Conservation (phyloP, 371 early-diverging fungal genomes). For the Furculomyces boomerangus region DNA sequence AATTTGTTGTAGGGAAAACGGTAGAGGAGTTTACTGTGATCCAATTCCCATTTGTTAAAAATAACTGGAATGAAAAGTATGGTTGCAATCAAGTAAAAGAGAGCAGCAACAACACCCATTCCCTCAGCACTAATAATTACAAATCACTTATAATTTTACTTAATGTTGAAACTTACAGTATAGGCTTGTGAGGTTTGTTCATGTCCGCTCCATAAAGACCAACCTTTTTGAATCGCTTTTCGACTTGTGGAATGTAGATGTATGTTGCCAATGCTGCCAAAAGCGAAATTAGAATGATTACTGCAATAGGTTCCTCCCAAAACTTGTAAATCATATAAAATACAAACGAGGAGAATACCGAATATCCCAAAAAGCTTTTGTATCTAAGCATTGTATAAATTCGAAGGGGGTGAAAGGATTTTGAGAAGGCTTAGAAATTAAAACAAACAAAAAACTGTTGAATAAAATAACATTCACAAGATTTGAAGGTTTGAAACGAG, state of each 20-base stretch:
- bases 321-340: conserved; percentile 18
- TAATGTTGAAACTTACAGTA: conserved; percentile 33
- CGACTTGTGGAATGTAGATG: conserved; percentile 34
- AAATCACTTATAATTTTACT: conserved; percentile 15
- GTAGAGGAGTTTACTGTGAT: not conserved
- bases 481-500: too few relatives aligned
- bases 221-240: conserved; percentile 40
- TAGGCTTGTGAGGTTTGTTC: conserved; percentile 47
- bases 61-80: conserved; percentile 85
- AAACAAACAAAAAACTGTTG: too few relatives aligned
- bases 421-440: too few relatives aligned
- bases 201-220: conserved; percentile 66
- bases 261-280: conserved; percentile 41
- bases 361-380: too few relatives aligned
- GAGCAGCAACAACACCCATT: conserved; percentile 53
- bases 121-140: conserved; percentile 43
- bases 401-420: too few relatives aligned
- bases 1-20: conserved; percentile 29
- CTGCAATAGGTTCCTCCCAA: conserved; percentile 41
- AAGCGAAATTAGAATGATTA: conserved; percentile 42
- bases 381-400: too few relatives aligned
- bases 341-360: too few relatives aligned
- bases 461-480: too few relatives aligned
- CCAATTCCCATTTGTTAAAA: conserved; percentile 55
- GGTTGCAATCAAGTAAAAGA: conserved; percentile 63